Conservation (phyloP, 306 rosid genomes). For the Benincasa hispida region DNA sequence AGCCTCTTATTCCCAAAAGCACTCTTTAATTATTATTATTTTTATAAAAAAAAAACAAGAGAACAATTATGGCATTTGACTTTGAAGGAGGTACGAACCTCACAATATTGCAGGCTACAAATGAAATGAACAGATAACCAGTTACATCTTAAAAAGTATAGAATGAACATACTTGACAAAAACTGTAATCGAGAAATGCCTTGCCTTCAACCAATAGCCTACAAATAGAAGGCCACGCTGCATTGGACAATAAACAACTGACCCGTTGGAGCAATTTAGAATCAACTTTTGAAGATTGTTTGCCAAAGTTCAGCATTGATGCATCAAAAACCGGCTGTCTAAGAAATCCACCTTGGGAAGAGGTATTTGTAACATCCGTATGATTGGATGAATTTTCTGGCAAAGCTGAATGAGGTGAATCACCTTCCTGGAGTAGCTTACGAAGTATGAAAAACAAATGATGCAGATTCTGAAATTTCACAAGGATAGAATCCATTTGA, state of each 20-base stretch:
- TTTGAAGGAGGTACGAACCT: not conserved
- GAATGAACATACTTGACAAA: slow-evolving; percentile 56
- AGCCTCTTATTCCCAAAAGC: not conserved
- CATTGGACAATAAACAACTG: slow-evolving; percentile 42
- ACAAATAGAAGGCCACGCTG: slow-evolving; percentile 66
- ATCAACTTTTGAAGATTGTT: slow-evolving; percentile 22
- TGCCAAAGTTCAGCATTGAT: slow-evolving; percentile 21
- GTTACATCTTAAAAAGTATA: not conserved
- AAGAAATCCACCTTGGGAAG: slow-evolving; percentile 82
- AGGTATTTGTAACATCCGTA: slow-evolving; percentile 24
- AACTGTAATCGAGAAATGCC: slow-evolving; percentile 48
- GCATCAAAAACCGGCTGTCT: slow-evolving; percentile 56
- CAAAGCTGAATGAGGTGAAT: slow-evolving; percentile 18
- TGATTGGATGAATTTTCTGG: slow-evolving; percentile 21
- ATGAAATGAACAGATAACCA: not conserved
- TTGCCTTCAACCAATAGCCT: slow-evolving; percentile 72
- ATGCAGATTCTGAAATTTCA: slow-evolving; percentile 62
- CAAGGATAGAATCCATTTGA: slow-evolving; percentile 52
- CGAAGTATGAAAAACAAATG: slow-evolving; percentile 85
- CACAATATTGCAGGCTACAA: not conserved
- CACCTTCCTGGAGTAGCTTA: slow-evolving; percentile 62
- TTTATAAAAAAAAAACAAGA: not conserved
- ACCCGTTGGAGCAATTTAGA: slow-evolving; percentile 32
- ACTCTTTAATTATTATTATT: not conserved
- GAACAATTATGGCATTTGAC: not conserved